These are phyloP conservation scores for Hypoxylon rubiginosum DNA, from an alignment of 2,329 filamentous ascomycete species.

Conservation along the genomic window DNA sequence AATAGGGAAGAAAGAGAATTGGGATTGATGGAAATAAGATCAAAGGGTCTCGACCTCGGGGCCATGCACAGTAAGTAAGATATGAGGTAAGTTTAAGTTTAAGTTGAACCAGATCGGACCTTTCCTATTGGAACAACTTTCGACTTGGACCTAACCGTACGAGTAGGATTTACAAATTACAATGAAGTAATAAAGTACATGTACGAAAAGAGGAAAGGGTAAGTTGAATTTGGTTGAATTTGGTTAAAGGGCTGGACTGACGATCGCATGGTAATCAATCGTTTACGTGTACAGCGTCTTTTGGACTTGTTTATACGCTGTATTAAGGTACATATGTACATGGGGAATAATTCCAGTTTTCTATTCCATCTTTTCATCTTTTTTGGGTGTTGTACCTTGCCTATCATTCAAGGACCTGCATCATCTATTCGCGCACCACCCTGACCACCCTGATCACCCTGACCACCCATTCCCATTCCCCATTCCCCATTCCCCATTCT, in stretches of 20 bases:
- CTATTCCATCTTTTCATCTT: constrained; percentile 9
- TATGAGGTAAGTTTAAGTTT: too few species aligned
- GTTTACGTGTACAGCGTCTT: constrained; percentile 36
- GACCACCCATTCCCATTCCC: too few species aligned
- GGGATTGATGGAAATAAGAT: constrained; percentile 6
- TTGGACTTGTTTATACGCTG: constrained; percentile 28
- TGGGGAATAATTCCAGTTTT: constrained; percentile 36
- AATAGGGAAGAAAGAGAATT: constrained; percentile 19
- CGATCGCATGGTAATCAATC: constrained; percentile 34
- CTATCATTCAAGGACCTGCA: constrained; percentile 34
- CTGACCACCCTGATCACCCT: too few species aligned
- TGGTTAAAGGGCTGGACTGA: constrained; percentile 21
- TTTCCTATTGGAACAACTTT: constrained; percentile 33
- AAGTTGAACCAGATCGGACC: constrained; percentile 33
- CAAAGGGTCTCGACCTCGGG: background rate
- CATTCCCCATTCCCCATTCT: too few species aligned
- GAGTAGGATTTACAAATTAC: constrained; percentile 2
- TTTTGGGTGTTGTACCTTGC: constrained; percentile 15
- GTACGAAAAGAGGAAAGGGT: constrained; percentile 31
- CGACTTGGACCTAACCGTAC: constrained; percentile 1
- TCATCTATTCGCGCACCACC: constrained; percentile 27
- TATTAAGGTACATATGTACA: too few species aligned
- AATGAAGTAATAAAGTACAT: constrained; percentile 1
- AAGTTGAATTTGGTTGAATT: constrained; percentile 1
- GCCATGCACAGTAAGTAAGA: constrained; percentile 11